These are phyloP conservation scores for Ceratobasidium sp. DNA, from an alignment of 1,284 basidiomycete genomes.

Conservation along the genomic window DNA sequence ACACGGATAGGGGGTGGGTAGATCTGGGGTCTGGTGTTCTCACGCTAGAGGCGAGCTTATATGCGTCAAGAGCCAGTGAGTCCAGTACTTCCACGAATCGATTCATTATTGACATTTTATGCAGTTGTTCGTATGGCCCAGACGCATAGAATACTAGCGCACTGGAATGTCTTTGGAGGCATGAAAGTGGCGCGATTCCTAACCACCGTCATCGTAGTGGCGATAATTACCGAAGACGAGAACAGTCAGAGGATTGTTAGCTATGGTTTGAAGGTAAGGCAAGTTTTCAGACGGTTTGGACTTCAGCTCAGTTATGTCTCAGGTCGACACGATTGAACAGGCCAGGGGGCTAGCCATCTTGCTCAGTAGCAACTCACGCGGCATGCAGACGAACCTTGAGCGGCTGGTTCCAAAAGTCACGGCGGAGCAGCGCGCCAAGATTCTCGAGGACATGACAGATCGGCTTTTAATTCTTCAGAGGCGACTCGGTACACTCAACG, in stretches of 20 bases:
- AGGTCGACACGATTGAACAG: constrained; percentile 11
- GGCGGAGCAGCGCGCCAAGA: constrained; percentile 4
- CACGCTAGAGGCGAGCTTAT: constrained; percentile 2
- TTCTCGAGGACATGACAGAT: constrained; percentile 23
- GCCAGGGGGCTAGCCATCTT: constrained; percentile 2
- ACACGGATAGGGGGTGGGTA: neutral
- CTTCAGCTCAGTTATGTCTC: neutral
- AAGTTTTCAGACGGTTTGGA: neutral
- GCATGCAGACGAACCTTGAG: constrained; percentile 17
- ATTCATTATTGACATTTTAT: neutral
- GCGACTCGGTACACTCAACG: neutral
- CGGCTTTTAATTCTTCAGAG: constrained; percentile 9
- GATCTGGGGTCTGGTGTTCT: constrained; percentile 5
- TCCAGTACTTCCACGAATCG: neutral
- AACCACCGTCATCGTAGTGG: constrained; percentile 20
- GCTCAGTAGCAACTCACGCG: constrained; percentile 14
- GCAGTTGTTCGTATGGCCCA: constrained; percentile 16
- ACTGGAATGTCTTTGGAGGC: constrained; percentile 23
- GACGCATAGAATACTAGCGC: constrained; percentile 8
- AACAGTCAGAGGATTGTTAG: neutral
- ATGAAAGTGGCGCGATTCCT: constrained; percentile 22
- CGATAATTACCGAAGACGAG: neutral
- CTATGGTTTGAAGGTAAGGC: constrained; percentile 14
- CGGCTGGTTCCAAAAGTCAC: constrained; percentile 6
- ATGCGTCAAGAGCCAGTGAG: constrained; percentile 24